Percentiles rank a stretch among this genome's conserved stretches.
Evolutionary conservation across 192 early-diverging fungal species (phyloP).

Genomic region (Phlyctochytrium planicorne): DNA sequence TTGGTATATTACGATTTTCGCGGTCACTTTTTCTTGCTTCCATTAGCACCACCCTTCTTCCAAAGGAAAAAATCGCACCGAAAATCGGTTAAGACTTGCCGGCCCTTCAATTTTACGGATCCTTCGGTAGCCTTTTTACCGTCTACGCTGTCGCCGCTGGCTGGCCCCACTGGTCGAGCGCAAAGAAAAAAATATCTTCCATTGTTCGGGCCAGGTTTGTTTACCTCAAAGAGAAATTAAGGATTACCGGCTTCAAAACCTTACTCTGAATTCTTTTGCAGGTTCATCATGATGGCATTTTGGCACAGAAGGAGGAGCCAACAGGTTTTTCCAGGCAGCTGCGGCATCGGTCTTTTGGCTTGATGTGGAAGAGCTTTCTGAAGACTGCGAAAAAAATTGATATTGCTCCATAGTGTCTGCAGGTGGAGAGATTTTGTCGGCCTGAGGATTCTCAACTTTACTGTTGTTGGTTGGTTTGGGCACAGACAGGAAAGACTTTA

Average conservation of each 20-base stretch:
- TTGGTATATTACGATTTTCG: too few species aligned
- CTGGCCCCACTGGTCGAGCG: slow-evolving; percentile 47
- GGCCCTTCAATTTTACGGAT: slow-evolving; percentile 14
- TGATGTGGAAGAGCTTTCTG: too few species aligned
- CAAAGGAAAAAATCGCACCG: slow-evolving; percentile 49
- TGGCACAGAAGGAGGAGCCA: slow-evolving; percentile 49
- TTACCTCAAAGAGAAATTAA: too few species aligned
- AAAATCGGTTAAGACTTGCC: slow-evolving; percentile 27
- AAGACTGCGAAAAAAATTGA: too few species aligned
- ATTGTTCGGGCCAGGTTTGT: slow-evolving; percentile 70
- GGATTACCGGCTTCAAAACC: too few species aligned
- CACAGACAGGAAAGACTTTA: too few species aligned
- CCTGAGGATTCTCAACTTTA: too few species aligned
- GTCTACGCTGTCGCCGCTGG: slow-evolving; percentile 9
- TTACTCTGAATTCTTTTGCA: slow-evolving; percentile 57
- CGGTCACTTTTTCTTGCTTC: not conserved
- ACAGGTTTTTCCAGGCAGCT: slow-evolving; percentile 58
- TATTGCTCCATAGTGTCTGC: too few species aligned
- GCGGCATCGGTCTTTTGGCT: slow-evolving; percentile 31
- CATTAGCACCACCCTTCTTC: slow-evolving; percentile 30
- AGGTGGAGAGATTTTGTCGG: too few species aligned
- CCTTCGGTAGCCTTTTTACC: slow-evolving; percentile 6
- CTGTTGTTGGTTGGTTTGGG: too few species aligned
- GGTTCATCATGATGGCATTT: slow-evolving; percentile 65
- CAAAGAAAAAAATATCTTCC: slow-evolving; percentile 69